Base-by-base conservation (phyloP, 768 basidiomycete genomes). In the Multifurca ochricompacta region DNA sequence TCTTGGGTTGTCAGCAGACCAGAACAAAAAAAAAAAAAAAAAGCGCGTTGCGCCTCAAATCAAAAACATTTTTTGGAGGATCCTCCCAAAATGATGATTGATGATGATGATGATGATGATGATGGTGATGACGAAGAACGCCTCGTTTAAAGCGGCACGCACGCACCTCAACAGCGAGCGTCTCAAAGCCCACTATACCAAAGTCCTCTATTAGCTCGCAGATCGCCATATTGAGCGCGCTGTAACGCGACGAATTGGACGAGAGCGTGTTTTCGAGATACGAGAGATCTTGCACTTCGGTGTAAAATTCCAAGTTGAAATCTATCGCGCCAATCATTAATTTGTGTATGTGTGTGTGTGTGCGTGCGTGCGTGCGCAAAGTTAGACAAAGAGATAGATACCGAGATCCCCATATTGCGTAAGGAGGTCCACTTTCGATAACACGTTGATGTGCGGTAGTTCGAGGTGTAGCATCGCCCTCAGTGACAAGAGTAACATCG, bases 391-490 rank as follows among this genome's bases (percentile, higher is more conserved):
- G 32, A 23, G n/a, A 8, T 5, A 6, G 8, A 13, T 56, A 94
- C 94, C 90, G 39, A 98, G 76, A 57, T 95, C 91, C 10, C 96
- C 96, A 58, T 95, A 94, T 60, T 86, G 81, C 16, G 78, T 74
- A 16, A 99, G 73, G n/a, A 97, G 73, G 69, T 99, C 96, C 51
- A 98, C 77, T 69, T 99, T 99, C 8, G 91, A 94, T 13, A 99
- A 75, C 3, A 99, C 96, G 65, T 99, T 98, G 70, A 99, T 76
- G 66, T 98, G 96, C 0, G 96, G 96, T n/a, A 98, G 78, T 64
- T 96, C 96, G 51, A 99, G 78, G 64, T 97, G 94, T n/a, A 99
- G 76, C 96, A 98, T 98, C 14, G 95, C 90, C 45, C 96, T 79
- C 25, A 99, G 76, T 10, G 94, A 91, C 11, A 97, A 81, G 32